phyloP scores from a whole-genome alignment of 805 yeast genomes.

The Kluyveromyces nonfermentans region DNA sequence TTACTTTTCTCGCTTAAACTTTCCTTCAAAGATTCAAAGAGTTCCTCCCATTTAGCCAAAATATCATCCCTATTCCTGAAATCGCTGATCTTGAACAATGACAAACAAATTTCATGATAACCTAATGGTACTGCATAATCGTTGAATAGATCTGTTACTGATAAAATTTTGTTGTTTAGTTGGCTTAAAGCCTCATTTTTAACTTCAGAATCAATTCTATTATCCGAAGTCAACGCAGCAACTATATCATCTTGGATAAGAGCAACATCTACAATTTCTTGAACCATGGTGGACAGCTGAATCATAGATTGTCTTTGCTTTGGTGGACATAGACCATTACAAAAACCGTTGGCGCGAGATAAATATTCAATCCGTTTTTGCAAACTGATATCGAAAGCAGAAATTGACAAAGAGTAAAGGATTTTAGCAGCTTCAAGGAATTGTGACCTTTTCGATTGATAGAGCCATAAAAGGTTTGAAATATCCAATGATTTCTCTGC shows the following conservation, averaged over 20 bases:
- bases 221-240: conserved; percentile 40
- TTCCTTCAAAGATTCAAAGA: conserved; percentile 43
- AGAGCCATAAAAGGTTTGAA: conserved; percentile 81
- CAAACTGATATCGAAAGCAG: conserved; percentile 60
- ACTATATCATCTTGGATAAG: conserved; percentile 56
- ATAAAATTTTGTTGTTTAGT: conserved; percentile 55
- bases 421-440: conserved; percentile 80
- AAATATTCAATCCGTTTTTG: conserved; percentile 75
- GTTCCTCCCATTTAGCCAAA: conserved; percentile 66
- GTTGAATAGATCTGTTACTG: conserved; percentile 74
- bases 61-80: conserved; percentile 79
- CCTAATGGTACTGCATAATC: conserved; percentile 81
- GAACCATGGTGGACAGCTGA: conserved; percentile 56
- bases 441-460: conserved; percentile 72
- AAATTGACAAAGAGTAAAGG: conserved; percentile 60
- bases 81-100: conserved; percentile 75
- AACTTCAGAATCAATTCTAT: conserved; percentile 36
- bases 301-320: conserved; percentile 67
- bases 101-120: conserved; percentile 71
- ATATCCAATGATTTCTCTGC: conserved; percentile 55
- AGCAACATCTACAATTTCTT: conserved; percentile 79
- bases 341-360: conserved; percentile 87
- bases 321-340: conserved; percentile 76
- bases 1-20: conserved; percentile 20
- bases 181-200: conserved; percentile 41